Percentiles rank a stretch among this genome's conserved stretches.
Conservation (phyloP, 192 early-diverging fungal species). For the Gryganskiella cystojenkinii region DNA sequence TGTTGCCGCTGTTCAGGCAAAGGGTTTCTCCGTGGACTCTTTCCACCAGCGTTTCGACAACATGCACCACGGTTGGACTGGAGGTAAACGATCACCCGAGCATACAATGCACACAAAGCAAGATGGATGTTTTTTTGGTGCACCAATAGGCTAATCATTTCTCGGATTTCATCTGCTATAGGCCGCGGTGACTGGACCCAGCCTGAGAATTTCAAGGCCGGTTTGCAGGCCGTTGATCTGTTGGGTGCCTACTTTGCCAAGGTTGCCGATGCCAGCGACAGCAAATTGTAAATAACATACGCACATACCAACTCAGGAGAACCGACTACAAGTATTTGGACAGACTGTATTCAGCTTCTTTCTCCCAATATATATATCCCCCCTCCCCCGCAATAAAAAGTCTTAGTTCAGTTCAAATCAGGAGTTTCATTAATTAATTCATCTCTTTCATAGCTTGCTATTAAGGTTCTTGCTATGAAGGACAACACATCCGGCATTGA, state of each 20-base stretch:
- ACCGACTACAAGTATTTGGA: too few species aligned
- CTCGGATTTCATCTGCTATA: neutral
- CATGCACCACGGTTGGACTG: slow-evolving; percentile 47
- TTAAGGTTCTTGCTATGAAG: slow-evolving; percentile 1
- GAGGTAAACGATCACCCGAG: slow-evolving; percentile 12
- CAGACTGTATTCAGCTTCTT: too few species aligned
- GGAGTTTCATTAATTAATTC: too few species aligned
- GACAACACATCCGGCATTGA: slow-evolving; percentile 63
- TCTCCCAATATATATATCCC: too few species aligned
- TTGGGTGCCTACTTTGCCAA: slow-evolving; percentile 42
- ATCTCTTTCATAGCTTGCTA: slow-evolving; percentile 7
- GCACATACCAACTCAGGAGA: neutral
- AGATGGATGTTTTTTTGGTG: neutral
- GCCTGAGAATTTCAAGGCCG: slow-evolving; percentile 24
- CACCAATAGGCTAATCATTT: neutral
- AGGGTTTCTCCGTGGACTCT: slow-evolving; percentile 28
- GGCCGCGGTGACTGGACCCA: slow-evolving; percentile 40
- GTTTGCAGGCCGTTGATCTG: slow-evolving; percentile 28
- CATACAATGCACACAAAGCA: neutral
- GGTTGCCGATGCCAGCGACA: slow-evolving; percentile 18
- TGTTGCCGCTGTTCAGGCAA: slow-evolving; percentile 10
- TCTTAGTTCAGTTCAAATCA: too few species aligned
- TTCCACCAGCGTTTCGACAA: slow-evolving; percentile 31
- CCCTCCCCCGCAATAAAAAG: too few species aligned
- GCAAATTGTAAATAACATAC: slow-evolving; percentile 24